Conservation (phyloP, 139 green algal genomes). For the Penium margaritaceum region DNA sequence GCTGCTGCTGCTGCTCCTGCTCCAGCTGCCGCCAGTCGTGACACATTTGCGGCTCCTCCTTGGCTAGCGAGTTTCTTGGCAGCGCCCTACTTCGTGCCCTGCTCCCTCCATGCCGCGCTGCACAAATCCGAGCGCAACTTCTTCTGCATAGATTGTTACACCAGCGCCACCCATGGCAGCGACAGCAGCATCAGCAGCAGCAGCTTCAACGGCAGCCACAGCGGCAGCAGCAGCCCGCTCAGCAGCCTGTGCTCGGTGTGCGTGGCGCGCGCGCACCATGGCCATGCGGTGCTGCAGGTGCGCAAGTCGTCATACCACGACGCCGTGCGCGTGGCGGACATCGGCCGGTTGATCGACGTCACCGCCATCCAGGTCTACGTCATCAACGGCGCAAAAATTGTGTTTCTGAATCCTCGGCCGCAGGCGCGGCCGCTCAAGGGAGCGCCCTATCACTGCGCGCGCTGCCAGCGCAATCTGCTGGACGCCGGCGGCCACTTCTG, state of each 20-base stretch:
- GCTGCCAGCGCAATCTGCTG: conserved; percentile 23
- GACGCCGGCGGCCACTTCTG: conserved; percentile 28
- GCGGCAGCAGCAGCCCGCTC: not conserved
- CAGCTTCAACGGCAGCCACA: not conserved
- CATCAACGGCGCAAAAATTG: conserved; percentile 74
- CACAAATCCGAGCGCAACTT: conserved; percentile 46
- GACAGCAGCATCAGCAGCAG: conserved; percentile 2
- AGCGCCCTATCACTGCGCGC: conserved; percentile 12
- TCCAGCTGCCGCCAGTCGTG: no score
- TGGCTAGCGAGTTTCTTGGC: no score
- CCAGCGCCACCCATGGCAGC: not conserved
- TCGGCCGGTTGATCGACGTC: conserved; percentile 53
- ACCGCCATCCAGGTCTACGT: conserved; percentile 70
- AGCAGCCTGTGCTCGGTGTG: conserved; percentile 16
- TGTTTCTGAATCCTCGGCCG: conserved; percentile 68
- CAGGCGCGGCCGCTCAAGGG: conserved; percentile 47
- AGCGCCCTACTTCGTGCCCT: conserved; percentile 49
- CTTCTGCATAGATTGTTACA: conserved; percentile 42
- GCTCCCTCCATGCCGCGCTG: conserved; percentile 7
- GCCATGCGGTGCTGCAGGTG: conserved; percentile 30
- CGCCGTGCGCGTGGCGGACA: conserved; percentile 66
- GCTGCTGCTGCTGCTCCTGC: no score
- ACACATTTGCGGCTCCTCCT: no score
- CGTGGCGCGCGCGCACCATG: not conserved
- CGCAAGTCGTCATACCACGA: conserved; percentile 65